Base-by-base conservation (phyloP, 2,329 filamentous ascomycete species). In the Penicillium sp. region DNA sequence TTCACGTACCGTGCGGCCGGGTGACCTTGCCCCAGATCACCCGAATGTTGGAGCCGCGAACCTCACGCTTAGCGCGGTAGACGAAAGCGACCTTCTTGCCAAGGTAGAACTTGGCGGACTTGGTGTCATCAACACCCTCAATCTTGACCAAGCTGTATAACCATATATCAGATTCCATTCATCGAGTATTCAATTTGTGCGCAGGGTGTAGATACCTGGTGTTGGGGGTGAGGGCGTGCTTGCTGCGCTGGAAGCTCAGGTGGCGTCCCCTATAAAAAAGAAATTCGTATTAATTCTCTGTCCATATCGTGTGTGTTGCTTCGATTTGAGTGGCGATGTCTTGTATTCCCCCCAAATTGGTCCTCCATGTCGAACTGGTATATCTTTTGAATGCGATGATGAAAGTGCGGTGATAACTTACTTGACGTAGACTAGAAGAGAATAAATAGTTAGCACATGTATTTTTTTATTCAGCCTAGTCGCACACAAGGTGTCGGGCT, bases 1-100 rank as follows among this genome's bases (percentile, higher is more conserved):
- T 43, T 43, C 33, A 78, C 81, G 72, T 89, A 93, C 90, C 93
- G 82, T 97, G 93, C 78, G 91, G 88, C 76, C 91, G 85, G 77
- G 91, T 96, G 78, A 97, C 88, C 85, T 96, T 97, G 84, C 93
- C 93, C 91, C 92, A 97, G 84, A 97, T 97, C 72, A 97, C 89
- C 76, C 93, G 88, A 82, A 97, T 95, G 88, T 97, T 97, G 79
- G 91, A 93, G 78, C 94, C 94, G 74, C 93, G 90, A 76, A 96
- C 85, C 84, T 96, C 91, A 82, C 88, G 92, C 81, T 90, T 88
- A 72, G 88, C 93, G 77, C 92, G 91, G 87, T 97, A 99, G 81
- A 99, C 91, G 81, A 91, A 99, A 78, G 94, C 94, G 78, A 97
- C 87, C 84, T 92, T 92, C 89, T 99, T 99, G 82, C 94, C 94